Conservation (phyloP, 306 rosid genomes). For the Vigna radiata region DNA sequence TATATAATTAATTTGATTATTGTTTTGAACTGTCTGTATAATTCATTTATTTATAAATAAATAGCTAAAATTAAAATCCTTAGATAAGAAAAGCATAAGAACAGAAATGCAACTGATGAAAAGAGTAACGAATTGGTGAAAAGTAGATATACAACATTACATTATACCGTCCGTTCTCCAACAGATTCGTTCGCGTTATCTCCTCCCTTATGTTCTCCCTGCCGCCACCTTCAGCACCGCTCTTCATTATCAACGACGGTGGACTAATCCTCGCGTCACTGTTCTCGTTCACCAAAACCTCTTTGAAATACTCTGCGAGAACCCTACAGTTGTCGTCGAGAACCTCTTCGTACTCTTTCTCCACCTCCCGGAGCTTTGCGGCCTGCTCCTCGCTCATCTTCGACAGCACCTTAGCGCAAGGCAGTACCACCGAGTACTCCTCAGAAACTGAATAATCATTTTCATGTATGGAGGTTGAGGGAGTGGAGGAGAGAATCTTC, state of each 20-base stretch:
- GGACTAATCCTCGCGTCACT: conserved; percentile 42
- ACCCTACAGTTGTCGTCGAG: conserved; percentile 70
- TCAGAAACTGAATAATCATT: conserved; percentile 51
- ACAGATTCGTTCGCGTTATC: conserved; percentile 44
- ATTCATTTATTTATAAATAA: too few species aligned
- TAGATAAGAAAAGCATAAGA: neutral
- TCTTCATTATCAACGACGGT: conserved; percentile 54
- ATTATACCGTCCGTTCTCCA: conserved; percentile 80
- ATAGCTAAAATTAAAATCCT: too few species aligned
- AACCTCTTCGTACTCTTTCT: conserved; percentile 65
- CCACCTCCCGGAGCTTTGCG: conserved; percentile 67
- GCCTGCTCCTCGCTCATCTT: conserved; percentile 73
- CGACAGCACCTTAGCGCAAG: conserved; percentile 65
- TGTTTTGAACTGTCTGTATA: too few species aligned
- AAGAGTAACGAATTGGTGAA: neutral
- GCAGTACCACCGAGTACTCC: conserved; percentile 43
- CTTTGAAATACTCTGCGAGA: conserved; percentile 62
- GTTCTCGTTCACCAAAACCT: conserved; percentile 52
- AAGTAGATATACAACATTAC: conserved; percentile 55
- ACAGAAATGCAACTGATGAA: neutral
- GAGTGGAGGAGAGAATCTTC: conserved; percentile 44
- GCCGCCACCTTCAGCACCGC: conserved; percentile 17
- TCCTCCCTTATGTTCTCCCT: conserved; percentile 39
- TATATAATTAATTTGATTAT: too few species aligned
- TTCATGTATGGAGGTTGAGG: neutral